Base-by-base conservation (phyloP, 208 protist genomes). In the Leishmania aethiopica region DNA sequence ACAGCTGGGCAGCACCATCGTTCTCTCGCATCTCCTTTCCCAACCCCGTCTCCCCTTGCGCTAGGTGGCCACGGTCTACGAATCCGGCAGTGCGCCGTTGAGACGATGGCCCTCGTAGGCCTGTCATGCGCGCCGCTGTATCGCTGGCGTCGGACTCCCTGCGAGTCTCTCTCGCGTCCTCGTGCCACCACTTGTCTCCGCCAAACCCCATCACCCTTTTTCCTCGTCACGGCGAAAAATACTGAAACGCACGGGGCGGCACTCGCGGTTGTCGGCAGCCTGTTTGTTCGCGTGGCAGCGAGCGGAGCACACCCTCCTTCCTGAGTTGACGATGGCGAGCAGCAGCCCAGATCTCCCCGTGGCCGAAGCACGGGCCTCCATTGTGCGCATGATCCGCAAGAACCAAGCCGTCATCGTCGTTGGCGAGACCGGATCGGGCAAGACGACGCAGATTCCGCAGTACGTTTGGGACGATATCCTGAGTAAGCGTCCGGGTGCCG, bases 401-500 rank as follows among this genome's bases (percentile, higher is more conserved):
- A 92, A 98, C 79, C 78, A 90, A 51, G 93, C 95, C 0, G 89
- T 98, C 28, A 92, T 99, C 72, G 93, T 99, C 82, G 96, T 98
- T 6, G 97, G 97, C 35, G 97, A 99, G 77, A 99, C 97, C 19
- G 97, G 97, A 35, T 97, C 92, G 55, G 97, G 97, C 28, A 99
- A 98, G 60, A 99, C 94, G 7, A 98, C 96, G 22, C 95, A 99
- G 82, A 96, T 99, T 37, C 96, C 98, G 51, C 98, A 99, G 89
- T 99, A 93, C 82, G 89, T 97, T 22, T 96, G 92, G 92, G 96
- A 98, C 80, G 90, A 96, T 78, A 88, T 97, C 37, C 71, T 98
- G 7, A 87, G 91, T 32, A 87, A 87, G 59, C 78, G 72, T 11
- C 78, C 79, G 3, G 77, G 70, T 19, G 49, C 70, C n/a, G 90